A percentile compares a stretch with the other conserved stretches of the same genome.
Evolutionary conservation across 2,329 filamentous ascomycete species (phyloP).

Genomic region (Hymenoscyphus fraxineus): DNA sequence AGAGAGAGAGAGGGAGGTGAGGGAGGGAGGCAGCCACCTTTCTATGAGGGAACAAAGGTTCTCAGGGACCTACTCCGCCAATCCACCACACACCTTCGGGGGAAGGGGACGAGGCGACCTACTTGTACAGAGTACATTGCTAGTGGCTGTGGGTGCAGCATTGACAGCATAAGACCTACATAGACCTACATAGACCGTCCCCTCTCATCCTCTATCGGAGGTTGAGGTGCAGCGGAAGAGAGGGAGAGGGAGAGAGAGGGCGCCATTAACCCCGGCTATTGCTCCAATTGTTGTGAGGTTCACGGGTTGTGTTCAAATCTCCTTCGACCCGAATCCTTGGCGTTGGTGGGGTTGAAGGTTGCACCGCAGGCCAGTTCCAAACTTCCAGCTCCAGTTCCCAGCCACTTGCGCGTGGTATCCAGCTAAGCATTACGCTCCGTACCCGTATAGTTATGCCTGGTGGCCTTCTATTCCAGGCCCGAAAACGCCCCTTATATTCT

Average conservation of each 20-base stretch:
- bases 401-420: no score
- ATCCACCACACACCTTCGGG: neutral
- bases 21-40: neutral
- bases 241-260: neutral
- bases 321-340: neutral
- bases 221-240: neutral
- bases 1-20: neutral
- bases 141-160: no score
- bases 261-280: neutral
- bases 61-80: no score
- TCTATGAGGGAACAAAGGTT: slow-evolving; percentile 1
- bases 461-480: no score
- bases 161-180: neutral
- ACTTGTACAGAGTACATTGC: neutral
- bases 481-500: no score
- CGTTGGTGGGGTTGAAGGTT: slow-evolving; percentile 1
- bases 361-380: neutral
- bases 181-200: neutral
- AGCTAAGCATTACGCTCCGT: no score
- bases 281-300: neutral
- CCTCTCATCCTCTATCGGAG: neutral
- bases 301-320: neutral
- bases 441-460: no score
- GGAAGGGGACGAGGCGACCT: slow-evolving; percentile 1
- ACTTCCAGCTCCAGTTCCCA: no score